Conservation (phyloP, 2,329 filamentous ascomycete genomes). For the Pseudodiploospora longispora region DNA sequence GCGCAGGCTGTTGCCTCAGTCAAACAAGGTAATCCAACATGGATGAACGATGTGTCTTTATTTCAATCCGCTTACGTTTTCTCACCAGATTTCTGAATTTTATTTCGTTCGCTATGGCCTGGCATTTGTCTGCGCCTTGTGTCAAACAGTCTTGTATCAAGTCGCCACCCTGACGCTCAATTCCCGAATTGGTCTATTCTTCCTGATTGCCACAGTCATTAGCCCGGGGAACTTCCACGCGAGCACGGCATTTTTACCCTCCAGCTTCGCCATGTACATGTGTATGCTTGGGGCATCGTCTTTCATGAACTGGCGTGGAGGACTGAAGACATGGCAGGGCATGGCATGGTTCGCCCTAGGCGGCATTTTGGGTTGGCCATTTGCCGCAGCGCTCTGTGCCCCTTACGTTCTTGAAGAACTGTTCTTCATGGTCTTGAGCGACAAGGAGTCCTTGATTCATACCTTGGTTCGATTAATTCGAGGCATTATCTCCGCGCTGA, state of each 20-base stretch:
- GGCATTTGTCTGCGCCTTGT: conserved; percentile 68
- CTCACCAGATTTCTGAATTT: conserved; percentile 59
- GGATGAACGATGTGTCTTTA: neutral
- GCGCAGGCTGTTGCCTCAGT: conserved; percentile 53
- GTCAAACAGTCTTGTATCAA: conserved; percentile 74
- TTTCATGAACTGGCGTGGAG: conserved; percentile 84
- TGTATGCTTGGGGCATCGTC: conserved; percentile 77
- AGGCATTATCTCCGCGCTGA: conserved; percentile 57
- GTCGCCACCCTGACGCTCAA: conserved; percentile 70
- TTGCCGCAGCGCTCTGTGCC: conserved; percentile 71
- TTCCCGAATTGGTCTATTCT: conserved; percentile 76
- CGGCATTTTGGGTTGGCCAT: conserved; percentile 87
- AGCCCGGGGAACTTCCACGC: conserved; percentile 94
- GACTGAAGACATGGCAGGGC: conserved; percentile 70
- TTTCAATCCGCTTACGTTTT: conserved; percentile 3
- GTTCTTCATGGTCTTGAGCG: conserved; percentile 46
- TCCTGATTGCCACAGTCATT: conserved; percentile 65
- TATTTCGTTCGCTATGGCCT: conserved; percentile 75
- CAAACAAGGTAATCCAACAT: conserved; percentile 42
- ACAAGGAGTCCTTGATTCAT: conserved; percentile 51
- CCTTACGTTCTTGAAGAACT: conserved; percentile 78
- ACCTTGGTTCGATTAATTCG: conserved; percentile 54
- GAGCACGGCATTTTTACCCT: conserved; percentile 78
- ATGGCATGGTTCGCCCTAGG: conserved; percentile 89
- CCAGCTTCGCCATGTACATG: conserved; percentile 94